Percentiles rank a stretch among this genome's conserved stretches.
These are phyloP conservation scores for Fusarium camptoceras DNA, from an alignment of 2,329 filamentous ascomycete species.

Conservation along the genomic window DNA sequence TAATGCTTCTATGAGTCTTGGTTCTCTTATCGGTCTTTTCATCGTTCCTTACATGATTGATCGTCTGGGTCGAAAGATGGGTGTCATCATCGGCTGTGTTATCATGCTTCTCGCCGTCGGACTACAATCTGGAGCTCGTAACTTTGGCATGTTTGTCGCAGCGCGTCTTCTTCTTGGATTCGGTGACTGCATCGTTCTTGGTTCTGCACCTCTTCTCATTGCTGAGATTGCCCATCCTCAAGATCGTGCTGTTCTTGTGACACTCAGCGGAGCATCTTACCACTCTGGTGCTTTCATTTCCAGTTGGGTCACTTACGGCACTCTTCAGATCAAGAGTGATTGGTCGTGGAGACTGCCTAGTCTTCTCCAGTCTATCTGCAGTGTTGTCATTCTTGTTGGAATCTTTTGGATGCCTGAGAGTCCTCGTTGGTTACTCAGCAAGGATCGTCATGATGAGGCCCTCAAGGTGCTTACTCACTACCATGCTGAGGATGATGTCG, in stretches of 20 bases:
- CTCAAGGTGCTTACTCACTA: slow-evolving; percentile 30
- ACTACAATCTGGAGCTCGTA: slow-evolving; percentile 17
- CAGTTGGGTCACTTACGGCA: slow-evolving; percentile 19
- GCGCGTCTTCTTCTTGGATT: slow-evolving; percentile 26
- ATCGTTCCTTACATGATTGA: slow-evolving; percentile 29
- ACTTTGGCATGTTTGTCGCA: slow-evolving; percentile 32
- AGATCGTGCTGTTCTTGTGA: slow-evolving; percentile 20
- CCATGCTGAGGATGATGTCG: slow-evolving; percentile 28
- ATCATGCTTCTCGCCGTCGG: slow-evolving; percentile 22
- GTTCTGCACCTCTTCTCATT: slow-evolving; percentile 15
- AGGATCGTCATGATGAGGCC: slow-evolving; percentile 39
- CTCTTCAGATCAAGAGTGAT: slow-evolving; percentile 22
- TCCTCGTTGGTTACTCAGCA: slow-evolving; percentile 40
- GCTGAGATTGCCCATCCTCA: slow-evolving; percentile 15
- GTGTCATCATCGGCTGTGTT: slow-evolving; percentile 21
- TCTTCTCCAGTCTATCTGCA: slow-evolving; percentile 23
- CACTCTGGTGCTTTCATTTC: slow-evolving; percentile 23
- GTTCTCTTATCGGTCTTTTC: slow-evolving; percentile 28
- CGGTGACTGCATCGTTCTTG: slow-evolving; percentile 12
- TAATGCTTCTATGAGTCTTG: slow-evolving; percentile 31
- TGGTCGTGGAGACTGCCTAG: slow-evolving; percentile 21
- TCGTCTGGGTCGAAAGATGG: slow-evolving; percentile 20
- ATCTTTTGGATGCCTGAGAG: slow-evolving; percentile 35
- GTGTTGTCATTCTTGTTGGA: slow-evolving; percentile 20
- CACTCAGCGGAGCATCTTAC: slow-evolving; percentile 8